Base-by-base conservation (phyloP, 306 rosid genomes). In the Sechiopsis laciniata region DNA sequence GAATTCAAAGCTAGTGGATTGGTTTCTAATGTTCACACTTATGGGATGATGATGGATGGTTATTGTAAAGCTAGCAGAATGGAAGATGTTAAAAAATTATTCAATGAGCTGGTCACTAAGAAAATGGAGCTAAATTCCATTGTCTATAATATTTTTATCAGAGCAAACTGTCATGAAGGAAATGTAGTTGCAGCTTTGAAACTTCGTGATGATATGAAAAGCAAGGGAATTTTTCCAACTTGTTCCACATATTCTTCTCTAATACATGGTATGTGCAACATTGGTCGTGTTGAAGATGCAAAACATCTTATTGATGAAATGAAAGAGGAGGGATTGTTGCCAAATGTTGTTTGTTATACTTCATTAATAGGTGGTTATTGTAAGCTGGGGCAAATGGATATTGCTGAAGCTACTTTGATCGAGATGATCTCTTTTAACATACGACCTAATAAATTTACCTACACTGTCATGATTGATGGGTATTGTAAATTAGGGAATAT, bases 321-420 rank as follows among this genome's bases (percentile, higher is more conserved):
- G 83, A 87, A 85, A 79, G 74, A 59, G 71, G 89, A 87, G 57
- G 85, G 84, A 52, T 77, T 87, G 79, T 72, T 82, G 76, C 91
- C 95, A 17, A 76, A 87, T 77, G 83, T 85, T 13, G 76, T 83
- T 76, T 87, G 89, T 73, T 89, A 87, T 78, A 90, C 96, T 64
- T 89, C 93, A 79, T 79, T 88, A 66, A 83, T 90, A 74, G 83
- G 84, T 48, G 96, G 93, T 83, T 88, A 87, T 79, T 86, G 89
- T 72, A 86, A 83, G 80, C 77, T 84, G 68, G 93, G 91, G 69
- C 88, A 82, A 83, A 89, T 89, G 95, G 88, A 80, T 69, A 72
- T 76, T 68, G 87, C 45, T 20, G 40, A 37, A 46, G 78, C 51
- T 78, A 78, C 84, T 80, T 80, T 84, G 73, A 71, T 71, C 68